Evolutionary conservation across 148 eudicot genomes (phyloP).

Genomic region (Camellia lanceoleosa): DNA sequence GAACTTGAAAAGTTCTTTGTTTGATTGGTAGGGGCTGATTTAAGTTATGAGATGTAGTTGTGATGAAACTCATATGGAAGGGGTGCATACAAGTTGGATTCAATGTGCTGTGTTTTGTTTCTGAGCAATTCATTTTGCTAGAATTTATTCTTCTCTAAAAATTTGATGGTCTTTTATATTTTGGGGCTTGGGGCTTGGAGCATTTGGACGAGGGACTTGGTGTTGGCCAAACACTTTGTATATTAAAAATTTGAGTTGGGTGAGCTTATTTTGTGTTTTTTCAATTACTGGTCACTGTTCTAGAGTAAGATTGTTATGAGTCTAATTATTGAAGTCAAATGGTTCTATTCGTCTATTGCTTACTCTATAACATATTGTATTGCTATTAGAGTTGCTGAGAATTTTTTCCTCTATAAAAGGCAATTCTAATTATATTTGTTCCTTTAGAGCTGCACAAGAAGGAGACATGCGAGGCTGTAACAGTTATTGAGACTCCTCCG

Average conservation of each 20-base stretch:
- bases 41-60: neutral
- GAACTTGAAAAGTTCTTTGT: neutral
- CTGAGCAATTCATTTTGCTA: neutral
- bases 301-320: neutral
- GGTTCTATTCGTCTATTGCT: neutral
- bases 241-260: neutral
- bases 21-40: neutral
- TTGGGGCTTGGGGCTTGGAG: constrained; percentile 1
- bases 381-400: neutral
- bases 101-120: neutral
- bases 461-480: constrained; percentile 85
- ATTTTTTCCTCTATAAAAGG: no score
- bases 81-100: neutral
- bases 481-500: constrained; percentile 73
- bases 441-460: constrained; percentile 72
- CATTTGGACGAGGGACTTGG: neutral
- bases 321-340: neutral
- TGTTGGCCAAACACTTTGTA: neutral
- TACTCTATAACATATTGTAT: neutral
- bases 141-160: neutral
- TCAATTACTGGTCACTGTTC: neutral
- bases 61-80: neutral
- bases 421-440: neutral
- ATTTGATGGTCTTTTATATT: neutral
- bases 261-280: neutral